Evolutionary conservation across 2,329 filamentous ascomycete genomes (phyloP).

Genomic region (Phaeosphaeria sp.): DNA sequence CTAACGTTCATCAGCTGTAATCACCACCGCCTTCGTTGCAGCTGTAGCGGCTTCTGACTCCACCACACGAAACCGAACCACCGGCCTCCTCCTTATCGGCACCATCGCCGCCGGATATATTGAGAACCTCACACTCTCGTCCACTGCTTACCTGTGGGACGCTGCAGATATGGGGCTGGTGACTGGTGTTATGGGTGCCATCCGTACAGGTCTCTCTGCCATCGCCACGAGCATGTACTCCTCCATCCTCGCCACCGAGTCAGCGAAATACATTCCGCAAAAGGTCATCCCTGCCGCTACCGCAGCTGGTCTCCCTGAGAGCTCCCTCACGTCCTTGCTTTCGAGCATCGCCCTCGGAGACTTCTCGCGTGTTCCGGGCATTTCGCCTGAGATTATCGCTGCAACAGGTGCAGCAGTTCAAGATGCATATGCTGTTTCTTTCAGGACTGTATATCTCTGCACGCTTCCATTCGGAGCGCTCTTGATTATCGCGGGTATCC

Average conservation of each 20-base stretch:
- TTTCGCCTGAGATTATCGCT: constrained; percentile 31
- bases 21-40: constrained; percentile 36
- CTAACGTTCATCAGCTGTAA: constrained; percentile 4
- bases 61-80: constrained; percentile 24
- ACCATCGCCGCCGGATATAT: constrained; percentile 37
- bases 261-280: constrained; percentile 32
- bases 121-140: constrained; percentile 39
- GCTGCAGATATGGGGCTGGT: constrained; percentile 42
- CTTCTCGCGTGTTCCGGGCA: constrained; percentile 33
- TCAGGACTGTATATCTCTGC: constrained; percentile 55
- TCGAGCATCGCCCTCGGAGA: constrained; percentile 29
- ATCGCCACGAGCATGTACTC: constrained; percentile 40
- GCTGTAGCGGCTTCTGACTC: constrained; percentile 28
- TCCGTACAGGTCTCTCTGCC: constrained; percentile 34
- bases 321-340: constrained; percentile 29
- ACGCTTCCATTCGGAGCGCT: constrained; percentile 46
- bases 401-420: constrained; percentile 46
- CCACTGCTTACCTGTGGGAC: constrained; percentile 39
- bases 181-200: constrained; percentile 38
- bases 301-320: constrained; percentile 30
- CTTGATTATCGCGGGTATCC: constrained; percentile 46
- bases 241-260: constrained; percentile 37
- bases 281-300: constrained; percentile 35
- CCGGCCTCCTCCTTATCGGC: constrained; percentile 32
- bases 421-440: constrained; percentile 53